Conservation (phyloP, 2,329 filamentous ascomycete genomes). For the Stagonosporopsis cucurbitacearum region DNA sequence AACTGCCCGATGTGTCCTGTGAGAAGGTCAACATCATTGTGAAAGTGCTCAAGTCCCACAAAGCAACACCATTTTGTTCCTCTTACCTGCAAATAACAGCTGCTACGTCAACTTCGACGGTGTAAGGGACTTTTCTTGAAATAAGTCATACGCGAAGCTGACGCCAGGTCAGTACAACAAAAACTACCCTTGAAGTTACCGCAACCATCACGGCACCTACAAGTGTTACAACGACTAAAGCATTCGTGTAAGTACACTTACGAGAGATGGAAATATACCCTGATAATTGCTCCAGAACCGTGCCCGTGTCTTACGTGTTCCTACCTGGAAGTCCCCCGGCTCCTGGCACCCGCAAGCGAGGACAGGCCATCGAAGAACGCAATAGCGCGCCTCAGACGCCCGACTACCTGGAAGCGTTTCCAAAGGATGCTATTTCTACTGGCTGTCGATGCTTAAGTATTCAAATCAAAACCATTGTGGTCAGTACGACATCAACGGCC, state of each 20-base stretch:
- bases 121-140: not conserved
- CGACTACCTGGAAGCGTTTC: not conserved
- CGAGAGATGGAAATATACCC: not conserved
- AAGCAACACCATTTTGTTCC: not conserved
- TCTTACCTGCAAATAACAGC: not conserved
- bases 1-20: not conserved
- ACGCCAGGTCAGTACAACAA: not conserved
- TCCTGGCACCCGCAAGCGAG: not conserved
- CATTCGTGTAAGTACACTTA: not conserved
- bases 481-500: not conserved
- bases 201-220: not conserved
- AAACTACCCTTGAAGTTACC: not conserved
- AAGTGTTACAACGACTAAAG: not conserved
- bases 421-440: not conserved
- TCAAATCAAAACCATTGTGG: not conserved
- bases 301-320: not conserved
- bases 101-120: not conserved
- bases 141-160: not conserved
- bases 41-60: not conserved
- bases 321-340: not conserved
- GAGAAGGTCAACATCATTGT: not conserved
- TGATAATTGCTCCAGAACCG: not conserved
- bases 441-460: slow-evolving; percentile 1
- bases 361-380: not conserved
- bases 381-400: not conserved